A percentile compares a stretch with the other conserved stretches of the same genome.
phyloP scores from a whole-genome alignment of 495 filamentous ascomycete genomes.

The Venustampulla echinocandica region DNA sequence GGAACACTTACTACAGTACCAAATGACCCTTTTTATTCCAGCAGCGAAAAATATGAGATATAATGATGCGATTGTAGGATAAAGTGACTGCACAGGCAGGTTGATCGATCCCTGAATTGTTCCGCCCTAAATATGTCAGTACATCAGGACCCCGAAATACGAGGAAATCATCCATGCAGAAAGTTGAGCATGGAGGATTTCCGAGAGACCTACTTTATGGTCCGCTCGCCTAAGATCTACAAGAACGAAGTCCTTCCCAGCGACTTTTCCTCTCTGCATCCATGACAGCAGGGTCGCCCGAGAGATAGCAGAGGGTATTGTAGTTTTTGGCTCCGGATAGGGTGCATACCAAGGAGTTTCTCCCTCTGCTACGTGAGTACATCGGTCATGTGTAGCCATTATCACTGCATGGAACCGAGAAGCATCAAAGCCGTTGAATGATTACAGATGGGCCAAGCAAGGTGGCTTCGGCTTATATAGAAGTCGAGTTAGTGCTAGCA shows the following conservation, averaged over 20 bases:
- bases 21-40: conserved; percentile 46
- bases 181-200: background rate
- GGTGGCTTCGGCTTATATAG: too few relatives aligned
- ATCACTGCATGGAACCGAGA: too few relatives aligned
- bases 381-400: too few relatives aligned
- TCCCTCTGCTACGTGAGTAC: too few relatives aligned
- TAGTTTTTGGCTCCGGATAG: conserved; percentile 31
- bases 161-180: background rate
- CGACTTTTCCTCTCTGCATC: conserved; percentile 30
- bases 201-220: conserved; percentile 38
- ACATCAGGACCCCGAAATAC: background rate
- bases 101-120: conserved; percentile 62
- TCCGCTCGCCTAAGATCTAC: conserved; percentile 55
- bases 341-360: conserved; percentile 27
- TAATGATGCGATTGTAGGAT: conserved; percentile 46
- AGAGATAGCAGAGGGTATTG: conserved; percentile 27
- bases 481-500: too few relatives aligned
- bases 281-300: conserved; percentile 33
- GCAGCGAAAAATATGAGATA: conserved; percentile 46
- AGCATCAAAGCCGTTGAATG: too few relatives aligned
- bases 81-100: conserved; percentile 60
- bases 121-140: conserved; percentile 43
- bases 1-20: conserved; percentile 54
- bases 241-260: conserved; percentile 47
- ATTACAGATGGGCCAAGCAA: too few relatives aligned